phyloP scores from a whole-genome alignment of 768 basidiomycete species.

The Piloderma croceum region DNA sequence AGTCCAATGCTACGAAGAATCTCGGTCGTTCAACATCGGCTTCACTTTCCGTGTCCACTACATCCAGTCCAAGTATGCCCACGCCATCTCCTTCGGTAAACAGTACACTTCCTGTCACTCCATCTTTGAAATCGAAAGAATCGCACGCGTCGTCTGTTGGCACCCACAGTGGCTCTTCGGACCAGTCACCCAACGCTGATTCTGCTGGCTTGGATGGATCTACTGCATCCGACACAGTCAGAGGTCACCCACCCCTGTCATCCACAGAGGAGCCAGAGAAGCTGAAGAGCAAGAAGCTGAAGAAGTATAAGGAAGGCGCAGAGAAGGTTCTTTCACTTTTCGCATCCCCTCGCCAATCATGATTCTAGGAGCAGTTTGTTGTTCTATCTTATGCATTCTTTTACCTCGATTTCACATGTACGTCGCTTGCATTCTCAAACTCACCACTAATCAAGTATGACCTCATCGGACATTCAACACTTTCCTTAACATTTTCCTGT shows the following conservation, averaged over 20 bases:
- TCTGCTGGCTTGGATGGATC: slow-evolving; percentile 21
- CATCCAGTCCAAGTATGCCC: slow-evolving; percentile 43
- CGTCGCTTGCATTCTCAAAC: not conserved
- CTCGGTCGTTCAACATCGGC: slow-evolving; percentile 41
- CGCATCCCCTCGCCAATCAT: slow-evolving; percentile 50
- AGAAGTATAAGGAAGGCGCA: slow-evolving; percentile 83
- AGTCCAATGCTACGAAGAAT: slow-evolving; percentile 10
- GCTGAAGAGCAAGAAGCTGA: slow-evolving; percentile 67
- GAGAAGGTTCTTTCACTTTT: slow-evolving; percentile 83
- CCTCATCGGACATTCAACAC: too few relatives aligned
- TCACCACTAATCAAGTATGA: not conserved
- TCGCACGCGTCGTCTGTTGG: slow-evolving; percentile 73
- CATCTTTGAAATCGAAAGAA: slow-evolving; percentile 76
- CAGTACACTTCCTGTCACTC: slow-evolving; percentile 43
- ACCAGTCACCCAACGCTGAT: slow-evolving; percentile 57
- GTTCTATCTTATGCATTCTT: not conserved
- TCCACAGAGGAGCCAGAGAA: slow-evolving; percentile 47
- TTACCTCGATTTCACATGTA: not conserved
- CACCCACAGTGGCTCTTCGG: slow-evolving; percentile 65
- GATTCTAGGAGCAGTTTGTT: slow-evolving; percentile 2
- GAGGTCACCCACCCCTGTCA: slow-evolving; percentile 20
- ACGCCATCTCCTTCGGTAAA: slow-evolving; percentile 60
- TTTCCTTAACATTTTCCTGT: not conserved
- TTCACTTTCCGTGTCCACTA: slow-evolving; percentile 37
- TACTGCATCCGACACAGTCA: slow-evolving; percentile 28